These are phyloP conservation scores for Otatea glauca DNA, from an alignment of 176 grass and related monocot genomes.

Conservation along the genomic window DNA sequence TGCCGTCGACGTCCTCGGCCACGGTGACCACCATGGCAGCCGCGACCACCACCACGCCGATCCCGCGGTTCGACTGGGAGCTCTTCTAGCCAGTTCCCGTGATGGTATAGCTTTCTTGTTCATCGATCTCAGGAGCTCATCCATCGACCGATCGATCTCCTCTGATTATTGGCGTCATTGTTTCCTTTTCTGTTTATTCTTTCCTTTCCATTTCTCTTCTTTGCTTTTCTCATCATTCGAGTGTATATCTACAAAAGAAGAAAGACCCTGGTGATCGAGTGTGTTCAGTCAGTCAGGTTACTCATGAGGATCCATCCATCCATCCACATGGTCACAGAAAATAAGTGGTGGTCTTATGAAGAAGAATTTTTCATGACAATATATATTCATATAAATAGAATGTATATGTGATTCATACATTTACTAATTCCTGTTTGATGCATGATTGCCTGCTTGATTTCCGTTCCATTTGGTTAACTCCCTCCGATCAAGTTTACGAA, in stretches of 20 bases:
- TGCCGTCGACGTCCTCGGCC: constrained; percentile 75
- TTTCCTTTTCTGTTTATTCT: constrained; percentile 54
- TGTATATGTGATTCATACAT: constrained; percentile 56
- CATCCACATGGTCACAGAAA: constrained; percentile 51
- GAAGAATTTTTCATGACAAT: constrained; percentile 38
- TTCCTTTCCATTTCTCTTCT: constrained; percentile 19
- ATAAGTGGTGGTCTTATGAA: constrained; percentile 54
- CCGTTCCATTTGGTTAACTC: not conserved
- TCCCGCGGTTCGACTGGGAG: constrained; percentile 90
- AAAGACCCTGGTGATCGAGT: constrained; percentile 44
- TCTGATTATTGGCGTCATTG: constrained; percentile 52
- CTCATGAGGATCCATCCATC: constrained; percentile 19
- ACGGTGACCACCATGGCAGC: constrained; percentile 54
- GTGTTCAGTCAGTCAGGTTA: constrained; percentile 45
- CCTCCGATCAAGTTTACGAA: too few species aligned
- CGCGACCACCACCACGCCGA: constrained; percentile 45
- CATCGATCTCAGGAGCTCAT: constrained; percentile 19
- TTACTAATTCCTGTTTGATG: constrained; percentile 2
- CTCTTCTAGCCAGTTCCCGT: constrained; percentile 43
- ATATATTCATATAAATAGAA: constrained; percentile 40
- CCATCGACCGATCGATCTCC: not conserved
- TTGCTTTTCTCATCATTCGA: constrained; percentile 38
- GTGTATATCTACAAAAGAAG: constrained; percentile 61
- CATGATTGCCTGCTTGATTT: constrained; percentile 38
- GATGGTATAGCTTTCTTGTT: constrained; percentile 27